Conservation (phyloP, 106 monocot species). For the Cymbidium sinense region DNA sequence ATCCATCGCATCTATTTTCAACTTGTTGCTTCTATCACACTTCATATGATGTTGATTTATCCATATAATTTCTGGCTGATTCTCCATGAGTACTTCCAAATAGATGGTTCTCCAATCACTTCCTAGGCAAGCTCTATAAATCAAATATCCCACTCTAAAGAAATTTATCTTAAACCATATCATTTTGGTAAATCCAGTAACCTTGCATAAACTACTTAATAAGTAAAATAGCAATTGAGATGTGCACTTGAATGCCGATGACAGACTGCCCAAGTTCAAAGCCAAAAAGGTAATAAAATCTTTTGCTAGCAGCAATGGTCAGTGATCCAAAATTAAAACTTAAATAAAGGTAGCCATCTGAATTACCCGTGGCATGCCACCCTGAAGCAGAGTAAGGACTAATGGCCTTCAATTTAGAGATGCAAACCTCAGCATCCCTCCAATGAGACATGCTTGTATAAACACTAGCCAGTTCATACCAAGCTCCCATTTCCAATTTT, state of each 20-base stretch:
- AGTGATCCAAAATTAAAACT: not conserved
- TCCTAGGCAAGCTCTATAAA: not conserved
- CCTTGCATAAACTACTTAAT: not conserved
- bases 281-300: not conserved
- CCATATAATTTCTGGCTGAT: not conserved
- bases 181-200: not conserved
- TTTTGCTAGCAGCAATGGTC: not conserved
- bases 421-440: conserved; percentile 75
- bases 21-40: not conserved
- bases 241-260: not conserved
- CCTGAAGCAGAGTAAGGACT: conserved; percentile 50
- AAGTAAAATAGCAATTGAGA: not conserved
- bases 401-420: conserved; percentile 53
- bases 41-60: not conserved
- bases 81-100: not conserved
- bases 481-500: conserved; percentile 60
- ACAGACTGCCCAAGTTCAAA: not conserved
- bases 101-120: not conserved
- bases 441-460: conserved; percentile 61
- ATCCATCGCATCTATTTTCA: not conserved
- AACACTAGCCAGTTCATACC: conserved; percentile 76
- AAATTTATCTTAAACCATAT: not conserved
- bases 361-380: conserved; percentile 74
- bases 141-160: not conserved
- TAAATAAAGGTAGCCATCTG: not conserved